Percentiles rank a stretch among this genome's conserved stretches.
phyloP scores from a whole-genome alignment of 495 filamentous ascomycete species.

The Talaromyces thailandensis region DNA sequence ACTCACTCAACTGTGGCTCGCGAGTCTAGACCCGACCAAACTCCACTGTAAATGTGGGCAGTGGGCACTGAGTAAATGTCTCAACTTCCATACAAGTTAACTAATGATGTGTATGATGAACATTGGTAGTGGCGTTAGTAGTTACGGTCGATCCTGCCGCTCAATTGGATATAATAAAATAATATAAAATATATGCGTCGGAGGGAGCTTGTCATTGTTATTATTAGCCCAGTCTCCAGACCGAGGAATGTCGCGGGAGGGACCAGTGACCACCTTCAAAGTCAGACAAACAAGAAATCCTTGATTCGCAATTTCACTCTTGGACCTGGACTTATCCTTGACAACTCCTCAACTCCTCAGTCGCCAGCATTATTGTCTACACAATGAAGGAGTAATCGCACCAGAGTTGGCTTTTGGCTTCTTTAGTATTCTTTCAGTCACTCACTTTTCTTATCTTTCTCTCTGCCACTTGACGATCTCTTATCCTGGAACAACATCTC shows the following conservation, averaged over 20 bases:
- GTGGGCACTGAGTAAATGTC: not conserved
- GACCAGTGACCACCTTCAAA: not conserved
- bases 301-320: not conserved
- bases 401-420: not conserved
- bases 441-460: not conserved
- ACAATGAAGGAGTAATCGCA: not conserved
- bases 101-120: not conserved
- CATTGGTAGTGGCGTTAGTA: too few species aligned
- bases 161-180: too few species aligned
- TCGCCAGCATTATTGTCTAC: not conserved
- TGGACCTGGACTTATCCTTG: not conserved
- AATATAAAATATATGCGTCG: too few species aligned
- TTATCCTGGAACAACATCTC: not conserved
- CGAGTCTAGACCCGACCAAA: not conserved
- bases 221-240: not conserved
- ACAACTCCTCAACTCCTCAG: not conserved
- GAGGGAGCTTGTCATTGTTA: not conserved
- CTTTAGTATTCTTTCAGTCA: not conserved
- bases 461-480: not conserved
- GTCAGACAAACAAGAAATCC: not conserved
- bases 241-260: constrained; percentile 4
- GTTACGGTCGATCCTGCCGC: not conserved
- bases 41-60: not conserved
- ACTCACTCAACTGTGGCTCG: not conserved
- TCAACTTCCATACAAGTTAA: not conserved